A percentile compares a stretch with the other conserved stretches of the same genome.
Evolutionary conservation across 768 basidiomycete species (phyloP).

Genomic region (Serpula lacrymans): DNA sequence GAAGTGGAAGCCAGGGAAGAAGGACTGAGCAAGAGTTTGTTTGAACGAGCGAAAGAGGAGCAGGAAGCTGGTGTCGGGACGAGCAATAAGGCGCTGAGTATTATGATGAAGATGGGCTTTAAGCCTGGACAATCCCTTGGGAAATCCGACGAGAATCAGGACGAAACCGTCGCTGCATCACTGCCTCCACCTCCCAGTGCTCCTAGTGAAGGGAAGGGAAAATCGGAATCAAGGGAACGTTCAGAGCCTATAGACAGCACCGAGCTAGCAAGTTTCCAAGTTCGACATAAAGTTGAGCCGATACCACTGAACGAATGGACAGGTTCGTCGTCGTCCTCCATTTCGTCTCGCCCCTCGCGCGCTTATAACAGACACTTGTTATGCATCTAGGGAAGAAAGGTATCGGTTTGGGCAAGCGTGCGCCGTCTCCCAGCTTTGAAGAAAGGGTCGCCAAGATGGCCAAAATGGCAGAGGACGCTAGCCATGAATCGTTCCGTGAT

Average conservation of each 20-base stretch:
- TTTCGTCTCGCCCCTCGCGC: background rate
- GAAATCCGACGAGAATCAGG: slow-evolving; percentile 22
- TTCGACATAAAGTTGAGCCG: slow-evolving; percentile 57
- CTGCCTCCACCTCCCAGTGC: background rate
- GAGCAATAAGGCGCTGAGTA: slow-evolving; percentile 75
- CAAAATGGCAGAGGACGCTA: slow-evolving; percentile 50
- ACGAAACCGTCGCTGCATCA: slow-evolving; percentile 1
- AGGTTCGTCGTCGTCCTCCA: slow-evolving; percentile 44
- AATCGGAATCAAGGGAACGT: background rate
- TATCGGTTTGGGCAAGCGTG: slow-evolving; percentile 68
- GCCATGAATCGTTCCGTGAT: slow-evolving; percentile 62
- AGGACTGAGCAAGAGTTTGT: slow-evolving; percentile 75
- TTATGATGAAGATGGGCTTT: slow-evolving; percentile 96
- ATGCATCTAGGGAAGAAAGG: slow-evolving; percentile 80
- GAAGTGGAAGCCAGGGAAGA: slow-evolving; percentile 76
- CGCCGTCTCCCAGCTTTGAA: slow-evolving; percentile 57
- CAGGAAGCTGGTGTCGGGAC: slow-evolving; percentile 35
- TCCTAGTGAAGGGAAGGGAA: background rate
- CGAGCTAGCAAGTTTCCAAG: slow-evolving; percentile 8
- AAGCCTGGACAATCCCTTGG: slow-evolving; percentile 81
- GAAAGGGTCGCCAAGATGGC: slow-evolving; percentile 74
- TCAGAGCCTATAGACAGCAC: background rate
- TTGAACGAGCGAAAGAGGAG: slow-evolving; percentile 70
- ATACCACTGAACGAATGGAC: slow-evolving; percentile 78
- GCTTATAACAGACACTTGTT: too few species aligned